Evolutionary conservation across 1,284 basidiomycete genomes (phyloP), one percentile per base, ranked within the genome.

Genomic region (Trametes polyzona): DNA sequence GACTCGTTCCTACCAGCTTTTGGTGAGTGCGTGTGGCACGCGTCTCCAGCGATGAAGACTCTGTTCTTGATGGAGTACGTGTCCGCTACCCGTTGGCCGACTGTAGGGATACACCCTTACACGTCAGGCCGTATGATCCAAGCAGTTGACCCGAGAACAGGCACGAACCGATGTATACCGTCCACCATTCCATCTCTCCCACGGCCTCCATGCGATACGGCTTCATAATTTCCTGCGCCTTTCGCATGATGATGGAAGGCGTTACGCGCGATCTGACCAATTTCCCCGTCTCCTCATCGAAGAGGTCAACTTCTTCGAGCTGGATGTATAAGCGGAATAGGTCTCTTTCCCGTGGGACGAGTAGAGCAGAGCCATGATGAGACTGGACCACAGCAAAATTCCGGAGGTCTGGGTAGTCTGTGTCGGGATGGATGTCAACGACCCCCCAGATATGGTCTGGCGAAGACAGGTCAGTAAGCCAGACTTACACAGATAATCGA

Each of bases 21-120:
- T 0, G 92, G 92, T 0, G 90, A 92, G 72, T 94, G 92, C 0
- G 92, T 94, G 66, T 94, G 92, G 64, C 86, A 92, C 1, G 87
- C 88, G 71, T 92, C 89, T 1, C 91, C 90, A 2, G 86, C 88
- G 59, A 93, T 93, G 71, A 93, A 92, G 3, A 92, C 80, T 0
- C 91, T 82, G 14, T 92, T 83, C 23, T 83, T 71, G 4, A 82
- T 73, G 4, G 87, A 86, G 71, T 83, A 93, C 14, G 76, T 74
- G 2, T 87, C 82, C 2, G 90, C 89, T 2, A 93, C 87, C 11
- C 91, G 82, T 67, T 93, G 92, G 2, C 90, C 90, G 79, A 91
- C 76, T 77, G 19, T 8, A 19, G n/a, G 16, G 21, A 5, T 10
- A 17, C 21, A 21, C n/a, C 4, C 2, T 10, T 39, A 11, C 10